Conservation (phyloP, 495 filamentous ascomycete species). For the Letharia lupina region DNA sequence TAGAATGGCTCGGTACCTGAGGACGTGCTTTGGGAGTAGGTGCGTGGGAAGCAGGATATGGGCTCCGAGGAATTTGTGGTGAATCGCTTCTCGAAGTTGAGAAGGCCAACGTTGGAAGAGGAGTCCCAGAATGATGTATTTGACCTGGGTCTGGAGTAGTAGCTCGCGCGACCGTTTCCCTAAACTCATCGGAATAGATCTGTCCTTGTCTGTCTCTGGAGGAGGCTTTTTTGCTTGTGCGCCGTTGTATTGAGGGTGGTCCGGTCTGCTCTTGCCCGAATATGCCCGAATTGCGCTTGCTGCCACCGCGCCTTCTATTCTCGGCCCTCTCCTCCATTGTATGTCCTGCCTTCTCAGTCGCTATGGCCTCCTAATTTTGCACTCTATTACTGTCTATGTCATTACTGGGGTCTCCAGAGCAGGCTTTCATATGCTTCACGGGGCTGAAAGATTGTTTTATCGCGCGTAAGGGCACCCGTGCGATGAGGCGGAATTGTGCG, state of each 20-base stretch:
- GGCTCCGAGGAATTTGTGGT: conserved; percentile 35
- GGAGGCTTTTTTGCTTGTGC: conserved; percentile 45
- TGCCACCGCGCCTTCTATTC: conserved; percentile 20
- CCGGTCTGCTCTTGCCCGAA: conserved; percentile 19
- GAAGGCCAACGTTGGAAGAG: conserved; percentile 36
- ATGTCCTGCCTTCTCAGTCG: not conserved
- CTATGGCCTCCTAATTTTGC: not conserved
- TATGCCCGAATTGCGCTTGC: conserved; percentile 24
- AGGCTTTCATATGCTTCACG: not conserved
- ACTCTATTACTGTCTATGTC: not conserved
- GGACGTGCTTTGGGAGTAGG: conserved; percentile 30
- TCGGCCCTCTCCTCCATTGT: conserved; percentile 21
- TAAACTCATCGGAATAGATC: conserved; percentile 46
- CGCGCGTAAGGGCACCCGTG: not conserved
- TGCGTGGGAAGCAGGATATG: conserved; percentile 32
- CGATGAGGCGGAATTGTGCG: conserved; percentile 1
- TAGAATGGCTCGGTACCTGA: conserved; percentile 27
- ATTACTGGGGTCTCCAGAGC: not conserved
- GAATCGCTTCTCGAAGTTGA: conserved; percentile 35
- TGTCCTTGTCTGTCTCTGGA: conserved; percentile 47
- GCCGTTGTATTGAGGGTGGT: conserved; percentile 35
- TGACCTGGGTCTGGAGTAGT: conserved; percentile 41
- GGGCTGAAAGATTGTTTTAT: not conserved
- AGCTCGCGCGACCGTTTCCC: conserved; percentile 40
- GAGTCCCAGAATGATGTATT: conserved; percentile 32